Evolutionary conservation across 2,329 filamentous ascomycete genomes (phyloP).

Genomic region (Pestalotiopsis sp.): DNA sequence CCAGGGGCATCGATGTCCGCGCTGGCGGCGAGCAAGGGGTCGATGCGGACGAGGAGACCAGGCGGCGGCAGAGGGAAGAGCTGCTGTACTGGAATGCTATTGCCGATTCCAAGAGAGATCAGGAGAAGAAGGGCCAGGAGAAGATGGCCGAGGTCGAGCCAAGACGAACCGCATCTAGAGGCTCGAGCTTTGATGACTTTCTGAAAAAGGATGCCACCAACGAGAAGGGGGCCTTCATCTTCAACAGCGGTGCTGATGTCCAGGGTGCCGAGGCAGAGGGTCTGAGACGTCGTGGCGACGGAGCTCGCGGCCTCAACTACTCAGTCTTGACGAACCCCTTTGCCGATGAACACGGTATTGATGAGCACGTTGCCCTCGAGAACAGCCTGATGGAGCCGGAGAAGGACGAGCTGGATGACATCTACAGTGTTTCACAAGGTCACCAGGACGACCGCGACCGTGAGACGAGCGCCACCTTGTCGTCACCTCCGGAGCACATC

Average conservation of each 20-base stretch:
- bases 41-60: conserved; percentile 63
- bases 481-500: conserved; percentile 23
- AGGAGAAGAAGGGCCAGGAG: conserved; percentile 28
- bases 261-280: conserved; percentile 39
- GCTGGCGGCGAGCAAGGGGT: conserved; percentile 43
- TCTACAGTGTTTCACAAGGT: conserved; percentile 58
- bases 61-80: conserved; percentile 62
- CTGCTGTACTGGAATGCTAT: conserved; percentile 65
- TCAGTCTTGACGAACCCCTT: conserved; percentile 60
- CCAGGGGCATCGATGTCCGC: conserved; percentile 36
- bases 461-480: conserved; percentile 16
- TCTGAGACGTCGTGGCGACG: conserved; percentile 49
- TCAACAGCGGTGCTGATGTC: conserved; percentile 55
- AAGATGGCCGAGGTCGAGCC: conserved; percentile 22
- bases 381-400: conserved; percentile 43
- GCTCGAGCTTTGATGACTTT: conserved; percentile 60
- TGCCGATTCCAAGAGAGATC: conserved; percentile 36
- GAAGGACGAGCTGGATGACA: conserved; percentile 49
- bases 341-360: conserved; percentile 55
- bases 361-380: conserved; percentile 43
- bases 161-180: conserved; percentile 28
- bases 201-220: conserved; percentile 49
- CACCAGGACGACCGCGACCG: conserved; percentile 21
- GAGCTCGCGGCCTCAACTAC: conserved; percentile 44
- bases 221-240: conserved; percentile 57